Conservation (phyloP, 768 basidiomycete genomes). For the Lactarius psammicola region DNA sequence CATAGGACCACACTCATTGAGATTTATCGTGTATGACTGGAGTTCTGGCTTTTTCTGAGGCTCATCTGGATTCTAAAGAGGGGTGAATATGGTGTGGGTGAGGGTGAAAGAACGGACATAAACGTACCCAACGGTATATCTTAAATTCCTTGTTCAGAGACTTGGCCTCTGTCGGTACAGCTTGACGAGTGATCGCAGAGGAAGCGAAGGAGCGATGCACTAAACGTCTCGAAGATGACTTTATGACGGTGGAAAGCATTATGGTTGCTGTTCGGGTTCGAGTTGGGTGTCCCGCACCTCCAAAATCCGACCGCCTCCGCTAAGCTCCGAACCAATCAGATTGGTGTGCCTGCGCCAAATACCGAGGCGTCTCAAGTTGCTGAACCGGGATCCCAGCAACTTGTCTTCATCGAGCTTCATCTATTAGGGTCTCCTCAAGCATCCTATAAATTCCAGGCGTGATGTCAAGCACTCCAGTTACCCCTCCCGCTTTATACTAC, state of each 20-base stretch:
- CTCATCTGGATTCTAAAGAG: constrained; percentile 82
- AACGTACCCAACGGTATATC: constrained; percentile 94
- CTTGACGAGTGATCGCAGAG: constrained; percentile 34
- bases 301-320: background rate
- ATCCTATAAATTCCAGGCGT: background rate
- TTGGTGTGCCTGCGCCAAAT: background rate
- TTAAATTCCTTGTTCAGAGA: constrained; percentile 90
- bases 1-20: constrained; percentile 97
- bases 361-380: background rate
- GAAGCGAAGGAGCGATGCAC: constrained; percentile 34
- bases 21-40: constrained; percentile 88
- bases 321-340: background rate
- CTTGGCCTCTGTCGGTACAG: constrained; percentile 62
- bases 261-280: constrained; percentile 30
- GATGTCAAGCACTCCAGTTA: background rate
- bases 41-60: constrained; percentile 88
- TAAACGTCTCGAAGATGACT: constrained; percentile 12
- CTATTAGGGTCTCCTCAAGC: background rate
- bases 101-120: background rate
- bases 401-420: background rate
- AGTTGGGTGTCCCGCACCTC: background rate
- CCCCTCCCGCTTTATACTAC: background rate
- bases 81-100: constrained; percentile 14
- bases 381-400: background rate
- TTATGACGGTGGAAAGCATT: constrained; percentile 16